A percentile compares a stretch with the other conserved stretches of the same genome.
phyloP scores from a whole-genome alignment of 257 asterid genomes.

The Verbena officinalis region DNA sequence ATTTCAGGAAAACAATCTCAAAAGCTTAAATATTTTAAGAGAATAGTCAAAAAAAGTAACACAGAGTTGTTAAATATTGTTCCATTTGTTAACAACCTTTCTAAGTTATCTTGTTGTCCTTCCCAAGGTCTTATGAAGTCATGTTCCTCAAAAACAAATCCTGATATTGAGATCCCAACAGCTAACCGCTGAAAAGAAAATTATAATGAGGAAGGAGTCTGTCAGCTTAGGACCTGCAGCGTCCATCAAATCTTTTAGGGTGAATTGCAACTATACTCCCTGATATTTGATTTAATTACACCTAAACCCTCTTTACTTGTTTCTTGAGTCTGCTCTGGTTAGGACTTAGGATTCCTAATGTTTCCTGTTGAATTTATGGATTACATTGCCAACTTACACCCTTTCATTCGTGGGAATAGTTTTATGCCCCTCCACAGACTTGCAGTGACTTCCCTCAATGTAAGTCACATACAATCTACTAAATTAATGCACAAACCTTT shows the following conservation, averaged over 20 bases:
- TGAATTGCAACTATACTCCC: too few relatives aligned
- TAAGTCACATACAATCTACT: too few relatives aligned
- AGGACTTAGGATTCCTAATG: too few relatives aligned
- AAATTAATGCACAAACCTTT: too few relatives aligned
- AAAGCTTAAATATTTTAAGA: background rate
- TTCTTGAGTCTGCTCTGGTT: too few relatives aligned
- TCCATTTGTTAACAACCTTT: constrained; percentile 52
- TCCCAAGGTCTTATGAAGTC: constrained; percentile 93
- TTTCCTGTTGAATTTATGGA: too few relatives aligned
- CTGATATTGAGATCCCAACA: constrained; percentile 84
- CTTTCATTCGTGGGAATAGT: too few relatives aligned
- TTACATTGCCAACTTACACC: too few relatives aligned
- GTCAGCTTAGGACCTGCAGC: background rate
- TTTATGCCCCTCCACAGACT: too few relatives aligned
- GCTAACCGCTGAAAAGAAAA: constrained; percentile 65
- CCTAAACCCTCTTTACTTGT: too few relatives aligned
- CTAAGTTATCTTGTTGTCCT: constrained; percentile 68
- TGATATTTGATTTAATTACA: too few relatives aligned
- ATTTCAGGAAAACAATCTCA: constrained; percentile 30
- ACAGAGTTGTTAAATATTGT: background rate
- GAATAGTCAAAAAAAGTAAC: constrained; percentile 14
- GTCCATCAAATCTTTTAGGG: constrained; percentile 9
- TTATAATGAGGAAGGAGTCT: background rate
- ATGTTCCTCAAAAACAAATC: constrained; percentile 81
- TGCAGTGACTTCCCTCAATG: too few relatives aligned